Base-by-base conservation (phyloP, 1,284 basidiomycete species). In the Phylloboletellus chloephorus region DNA sequence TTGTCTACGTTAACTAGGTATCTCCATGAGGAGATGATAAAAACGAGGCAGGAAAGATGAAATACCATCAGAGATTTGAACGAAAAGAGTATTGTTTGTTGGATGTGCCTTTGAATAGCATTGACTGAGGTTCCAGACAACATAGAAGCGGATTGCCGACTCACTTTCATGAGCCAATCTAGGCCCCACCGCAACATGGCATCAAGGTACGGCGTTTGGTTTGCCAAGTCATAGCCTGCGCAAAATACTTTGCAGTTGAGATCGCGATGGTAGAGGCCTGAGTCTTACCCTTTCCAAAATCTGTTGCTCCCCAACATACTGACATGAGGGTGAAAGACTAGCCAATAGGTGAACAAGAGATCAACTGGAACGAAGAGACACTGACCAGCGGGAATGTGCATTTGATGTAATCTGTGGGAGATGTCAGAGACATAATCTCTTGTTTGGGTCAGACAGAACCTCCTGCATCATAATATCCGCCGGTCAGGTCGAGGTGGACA, bases 401-500 rank as follows among this genome's bases (percentile, higher is more conserved):
- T 60, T 94, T 94, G 65, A 94, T 85, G 62, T 88, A 95, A 60
- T 90, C 86, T 87, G 33, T 26, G 24, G 25, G 35, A 40, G n/a
- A 9, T 19, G 23, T 50, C 29, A 43, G 36, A 23, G 26, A 35
- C 5, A 15, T 23, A n/a, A 26, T 15, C 12, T 26, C 43, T 32
- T 22, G 22, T 23, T 22, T 19, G 20, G 31, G 38, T 37, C 33
- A 13, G 17, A 29, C 49, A 66, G 39, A 52, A 84, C 84, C 82
- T 68, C 86, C 92, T 40, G 92, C 91, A 69, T 95, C 92, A 56
- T 89, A 95, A 63, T 84, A 95, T 4, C 93, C 93, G 51, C 90
- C 90, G 17, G 72, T 78, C 32, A 96, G 67, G 61, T 96, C 86
- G 12, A 91, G 57, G 3, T 72, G 71, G 22, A 74, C 81, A 51